Evolutionary conservation across 805 yeast species (phyloP).

Genomic region (Scheffersomyces spartinae): DNA sequence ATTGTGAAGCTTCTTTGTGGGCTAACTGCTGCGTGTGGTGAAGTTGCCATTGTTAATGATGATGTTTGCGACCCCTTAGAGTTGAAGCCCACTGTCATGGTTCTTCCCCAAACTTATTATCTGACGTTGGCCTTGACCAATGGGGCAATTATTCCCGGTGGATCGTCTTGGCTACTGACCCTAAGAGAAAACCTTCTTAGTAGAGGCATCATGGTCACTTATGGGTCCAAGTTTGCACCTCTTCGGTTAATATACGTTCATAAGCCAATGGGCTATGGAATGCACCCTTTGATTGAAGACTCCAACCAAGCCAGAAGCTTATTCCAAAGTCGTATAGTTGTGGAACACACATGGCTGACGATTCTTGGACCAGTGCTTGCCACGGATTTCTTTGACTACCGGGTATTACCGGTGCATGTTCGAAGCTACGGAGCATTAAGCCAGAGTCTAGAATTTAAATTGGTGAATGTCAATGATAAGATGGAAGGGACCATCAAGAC

Average conservation of each 20-base stretch:
- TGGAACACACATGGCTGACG: conserved; percentile 34
- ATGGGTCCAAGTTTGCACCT: no score
- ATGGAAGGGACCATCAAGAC: conserved; percentile 12
- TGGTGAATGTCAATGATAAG: conserved; percentile 22
- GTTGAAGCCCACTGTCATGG: no score
- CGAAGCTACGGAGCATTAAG: conserved; percentile 42
- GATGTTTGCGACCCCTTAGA: no score
- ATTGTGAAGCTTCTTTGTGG: no score
- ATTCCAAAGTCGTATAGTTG: conserved; percentile 38
- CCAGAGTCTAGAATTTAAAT: conserved; percentile 49
- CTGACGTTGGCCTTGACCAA: no score
- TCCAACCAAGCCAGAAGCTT: conserved; percentile 33
- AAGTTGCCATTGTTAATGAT: no score
- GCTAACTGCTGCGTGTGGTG: no score
- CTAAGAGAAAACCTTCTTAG: no score
- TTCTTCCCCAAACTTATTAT: no score
- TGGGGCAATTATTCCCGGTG: no score
- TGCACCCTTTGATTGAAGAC: conserved; percentile 9
- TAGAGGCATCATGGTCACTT: no score
- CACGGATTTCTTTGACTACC: conserved; percentile 52
- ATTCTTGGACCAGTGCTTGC: conserved; percentile 47
- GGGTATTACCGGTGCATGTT: conserved; percentile 28
- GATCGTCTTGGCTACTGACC: no score
- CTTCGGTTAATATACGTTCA: conserved; percentile 33
- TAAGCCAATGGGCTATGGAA: conserved; percentile 11